Percentiles rank a stretch among this genome's conserved stretches.
These are phyloP conservation scores for Fusarium brachygibbosum DNA, from an alignment of 2,329 filamentous ascomycete species.

Conservation along the genomic window DNA sequence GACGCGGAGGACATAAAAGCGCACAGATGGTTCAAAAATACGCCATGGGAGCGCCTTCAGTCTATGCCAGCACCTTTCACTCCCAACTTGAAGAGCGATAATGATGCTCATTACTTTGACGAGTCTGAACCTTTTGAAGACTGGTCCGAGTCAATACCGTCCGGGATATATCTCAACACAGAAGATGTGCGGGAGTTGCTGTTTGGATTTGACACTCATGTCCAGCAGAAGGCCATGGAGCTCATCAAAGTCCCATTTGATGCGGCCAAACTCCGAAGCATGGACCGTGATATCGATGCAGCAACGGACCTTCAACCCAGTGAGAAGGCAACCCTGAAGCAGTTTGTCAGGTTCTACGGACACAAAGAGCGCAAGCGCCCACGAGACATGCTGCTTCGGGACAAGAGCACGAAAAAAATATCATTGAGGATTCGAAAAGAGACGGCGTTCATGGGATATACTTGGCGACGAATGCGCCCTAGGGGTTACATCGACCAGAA, in stretches of 20 bases:
- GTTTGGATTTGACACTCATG: slow-evolving; percentile 55
- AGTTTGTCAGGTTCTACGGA: slow-evolving; percentile 66
- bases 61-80: slow-evolving; percentile 81
- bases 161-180: slow-evolving; percentile 48
- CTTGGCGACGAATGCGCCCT: slow-evolving; percentile 72
- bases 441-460: slow-evolving; percentile 90
- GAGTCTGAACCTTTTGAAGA: slow-evolving; percentile 81
- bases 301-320: slow-evolving; percentile 52
- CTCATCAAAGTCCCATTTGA: slow-evolving; percentile 65
- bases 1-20: slow-evolving; percentile 91
- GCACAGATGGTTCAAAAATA: slow-evolving; percentile 86
- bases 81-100: slow-evolving; percentile 75
- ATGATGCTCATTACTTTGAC: slow-evolving; percentile 92
- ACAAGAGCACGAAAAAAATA: slow-evolving; percentile 72
- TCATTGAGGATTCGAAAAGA: slow-evolving; percentile 86
- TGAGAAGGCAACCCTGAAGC: slow-evolving; percentile 61
- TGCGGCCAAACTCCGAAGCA: slow-evolving; percentile 61
- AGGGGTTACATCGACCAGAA: slow-evolving; percentile 48
- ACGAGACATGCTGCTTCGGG: slow-evolving; percentile 86
- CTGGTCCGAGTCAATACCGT: slow-evolving; percentile 64
- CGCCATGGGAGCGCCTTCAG: slow-evolving; percentile 84
- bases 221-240: slow-evolving; percentile 60
- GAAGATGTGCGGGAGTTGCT: slow-evolving; percentile 54
- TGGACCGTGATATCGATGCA: slow-evolving; percentile 64
- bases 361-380: slow-evolving; percentile 81